Conservation (phyloP, 2,329 filamentous ascomycete genomes). For the Hymenotorrendiella dingleyae region DNA sequence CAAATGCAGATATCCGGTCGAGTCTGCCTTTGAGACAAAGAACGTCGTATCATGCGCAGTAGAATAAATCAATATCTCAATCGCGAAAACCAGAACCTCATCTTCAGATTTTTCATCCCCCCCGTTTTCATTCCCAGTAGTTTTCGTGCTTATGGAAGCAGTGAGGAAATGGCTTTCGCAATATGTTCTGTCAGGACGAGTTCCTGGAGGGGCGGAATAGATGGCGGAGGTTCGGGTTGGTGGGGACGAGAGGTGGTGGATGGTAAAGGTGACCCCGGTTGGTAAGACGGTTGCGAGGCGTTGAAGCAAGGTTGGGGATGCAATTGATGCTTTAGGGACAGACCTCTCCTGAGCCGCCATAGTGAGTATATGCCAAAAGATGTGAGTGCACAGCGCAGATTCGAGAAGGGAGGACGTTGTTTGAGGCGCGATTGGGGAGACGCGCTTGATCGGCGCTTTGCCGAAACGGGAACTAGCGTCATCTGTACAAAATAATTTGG, state of each 20-base stretch:
- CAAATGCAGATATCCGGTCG: slow-evolving; percentile 76
- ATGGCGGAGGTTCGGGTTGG: slow-evolving; percentile 69
- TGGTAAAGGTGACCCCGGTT: slow-evolving; percentile 51
- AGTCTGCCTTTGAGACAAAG: slow-evolving; percentile 96
- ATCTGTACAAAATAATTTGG: neutral
- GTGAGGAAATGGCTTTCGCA: slow-evolving; percentile 78
- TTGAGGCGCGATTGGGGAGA: slow-evolving; percentile 3
- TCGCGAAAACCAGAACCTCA: slow-evolving; percentile 71
- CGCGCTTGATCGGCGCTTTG: slow-evolving; percentile 5
- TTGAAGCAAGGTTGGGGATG: slow-evolving; percentile 23
- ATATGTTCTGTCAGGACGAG: slow-evolving; percentile 69
- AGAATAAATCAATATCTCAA: slow-evolving; percentile 84
- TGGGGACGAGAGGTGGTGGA: slow-evolving; percentile 84
- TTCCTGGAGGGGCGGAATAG: slow-evolving; percentile 70
- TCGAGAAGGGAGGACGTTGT: slow-evolving; percentile 2
- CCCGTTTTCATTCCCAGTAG: slow-evolving; percentile 21
- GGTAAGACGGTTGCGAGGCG: slow-evolving; percentile 40
- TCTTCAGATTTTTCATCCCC: slow-evolving; percentile 21
- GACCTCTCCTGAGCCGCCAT: slow-evolving; percentile 27
- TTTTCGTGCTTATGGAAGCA: slow-evolving; percentile 40
- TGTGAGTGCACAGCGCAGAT: slow-evolving; percentile 4
- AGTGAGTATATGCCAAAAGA: slow-evolving; percentile 22
- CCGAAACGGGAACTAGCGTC: slow-evolving; percentile 7
- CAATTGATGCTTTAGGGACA: slow-evolving; percentile 18
- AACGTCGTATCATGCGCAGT: slow-evolving; percentile 76